Percentiles rank a stretch among this genome's conserved stretches.
Conservation (phyloP, 768 basidiomycete genomes). For the Calocera viscosa region DNA sequence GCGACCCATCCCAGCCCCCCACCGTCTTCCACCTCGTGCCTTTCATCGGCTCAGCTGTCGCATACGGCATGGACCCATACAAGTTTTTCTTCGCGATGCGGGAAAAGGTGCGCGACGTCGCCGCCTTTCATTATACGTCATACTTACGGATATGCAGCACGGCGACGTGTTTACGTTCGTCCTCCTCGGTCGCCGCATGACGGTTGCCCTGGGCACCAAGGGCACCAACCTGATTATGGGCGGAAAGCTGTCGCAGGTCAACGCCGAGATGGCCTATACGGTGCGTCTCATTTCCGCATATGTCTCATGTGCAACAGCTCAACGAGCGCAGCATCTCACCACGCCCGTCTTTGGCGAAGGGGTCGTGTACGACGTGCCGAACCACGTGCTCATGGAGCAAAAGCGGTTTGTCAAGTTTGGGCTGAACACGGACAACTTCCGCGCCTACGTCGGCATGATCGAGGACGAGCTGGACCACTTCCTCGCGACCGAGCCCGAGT, state of each 20-base stretch:
- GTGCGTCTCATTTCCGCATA: slow-evolving; percentile 30
- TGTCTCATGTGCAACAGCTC: slow-evolving; percentile 10
- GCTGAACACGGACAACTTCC: slow-evolving; percentile 81
- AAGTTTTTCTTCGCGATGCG: slow-evolving; percentile 70
- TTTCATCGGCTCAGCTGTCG: slow-evolving; percentile 73
- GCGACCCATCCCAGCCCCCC: slow-evolving; percentile 63
- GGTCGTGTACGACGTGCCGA: slow-evolving; percentile 95
- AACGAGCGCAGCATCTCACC: slow-evolving; percentile 55
- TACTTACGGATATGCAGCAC: slow-evolving; percentile 41
- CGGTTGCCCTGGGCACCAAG: slow-evolving; percentile 78
- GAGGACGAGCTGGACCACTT: slow-evolving; percentile 55
- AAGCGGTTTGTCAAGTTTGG: slow-evolving; percentile 98
- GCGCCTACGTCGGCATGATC: slow-evolving; percentile 69
- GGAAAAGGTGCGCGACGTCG: slow-evolving; percentile 47
- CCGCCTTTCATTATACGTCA: not conserved
- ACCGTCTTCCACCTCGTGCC: slow-evolving; percentile 90
- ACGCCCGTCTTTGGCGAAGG: slow-evolving; percentile 95
- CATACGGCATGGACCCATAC: slow-evolving; percentile 87
- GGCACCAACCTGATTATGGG: slow-evolving; percentile 92
- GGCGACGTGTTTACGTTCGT: slow-evolving; percentile 96
- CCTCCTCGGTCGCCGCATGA: slow-evolving; percentile 76
- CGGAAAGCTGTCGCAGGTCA: slow-evolving; percentile 81
- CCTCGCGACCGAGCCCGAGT: slow-evolving; percentile 50
- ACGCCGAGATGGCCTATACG: slow-evolving; percentile 95
- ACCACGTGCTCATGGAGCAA: slow-evolving; percentile 95